A percentile compares a stretch with the other conserved stretches of the same genome.
Evolutionary conservation across 179 eudicot genomes (phyloP).

Genomic region (Camellia oleifera): DNA sequence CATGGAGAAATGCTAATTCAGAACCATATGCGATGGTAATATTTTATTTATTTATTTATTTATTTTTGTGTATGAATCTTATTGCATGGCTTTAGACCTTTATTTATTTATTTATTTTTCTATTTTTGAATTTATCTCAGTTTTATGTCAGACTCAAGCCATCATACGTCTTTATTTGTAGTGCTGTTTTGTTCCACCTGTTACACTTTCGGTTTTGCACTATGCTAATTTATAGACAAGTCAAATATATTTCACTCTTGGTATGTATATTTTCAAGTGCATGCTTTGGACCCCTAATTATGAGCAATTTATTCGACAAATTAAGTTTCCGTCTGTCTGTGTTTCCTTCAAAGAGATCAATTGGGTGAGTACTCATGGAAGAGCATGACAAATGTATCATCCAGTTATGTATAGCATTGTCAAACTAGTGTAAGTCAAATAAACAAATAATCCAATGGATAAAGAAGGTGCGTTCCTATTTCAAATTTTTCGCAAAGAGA

Average conservation of each 20-base stretch:
- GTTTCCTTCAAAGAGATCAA: too few relatives aligned
- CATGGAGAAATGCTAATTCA: conserved; percentile 36
- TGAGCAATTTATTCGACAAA: too few relatives aligned
- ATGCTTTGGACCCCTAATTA: too few relatives aligned
- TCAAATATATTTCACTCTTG: neutral
- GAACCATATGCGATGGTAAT: conserved; percentile 55
- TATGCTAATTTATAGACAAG: neutral
- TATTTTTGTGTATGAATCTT: neutral
- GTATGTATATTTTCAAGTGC: neutral
- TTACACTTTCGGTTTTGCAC: neutral
- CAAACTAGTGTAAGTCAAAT: too few relatives aligned
- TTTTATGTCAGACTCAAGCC: neutral
- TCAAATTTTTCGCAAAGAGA: too few relatives aligned
- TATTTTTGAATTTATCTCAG: neutral
- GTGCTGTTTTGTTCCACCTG: neutral
- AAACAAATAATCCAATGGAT: too few relatives aligned
- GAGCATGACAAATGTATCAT: too few relatives aligned
- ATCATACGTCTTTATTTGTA: neutral
- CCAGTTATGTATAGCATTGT: too few relatives aligned
- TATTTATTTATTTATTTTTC: neutral
- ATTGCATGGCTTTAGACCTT: neutral
- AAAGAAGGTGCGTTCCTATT: too few relatives aligned
- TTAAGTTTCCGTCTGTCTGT: too few relatives aligned
- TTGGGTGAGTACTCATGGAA: too few relatives aligned
- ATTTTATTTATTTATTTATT: neutral